Evolutionary conservation across 352 stramenopile genomes (phyloP), one percentile per base, ranked within the genome.

Genomic region (Elongisporangium prolatum): DNA sequence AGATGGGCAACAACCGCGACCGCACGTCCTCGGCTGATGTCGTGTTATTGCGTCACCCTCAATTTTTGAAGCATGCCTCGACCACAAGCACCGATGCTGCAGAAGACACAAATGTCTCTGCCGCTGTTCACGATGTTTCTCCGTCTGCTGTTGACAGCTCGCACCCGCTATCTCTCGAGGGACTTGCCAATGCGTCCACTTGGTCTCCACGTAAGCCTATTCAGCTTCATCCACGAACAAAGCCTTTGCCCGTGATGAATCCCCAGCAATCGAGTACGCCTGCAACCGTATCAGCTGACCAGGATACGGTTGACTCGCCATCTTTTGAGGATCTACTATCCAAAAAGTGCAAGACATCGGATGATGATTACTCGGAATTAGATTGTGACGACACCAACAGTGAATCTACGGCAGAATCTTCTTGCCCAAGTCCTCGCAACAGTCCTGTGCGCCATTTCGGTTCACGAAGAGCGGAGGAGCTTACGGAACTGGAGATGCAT

Each of bases 381-480:
- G 79, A 91, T 48, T 86, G 69, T 22, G 82, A 91, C 44, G 81
- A 89, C 48, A 89, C 79, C 4, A 86, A 84, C 57, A 91, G 82
- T 20, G 82, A 89, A 44, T 89, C 79, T 18, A 89, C 79, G 1
- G 75, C 76, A 0, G 82, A 89, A 38, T 91, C 82, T 17, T 91
- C 82, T 54, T 91, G 77, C 21, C 67, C 78, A 10, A 91, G 82
- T 68, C 82, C 79, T 50, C 79, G 72, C 1, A 77, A 85, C 52
- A 75, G 61, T 34, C 67, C 74, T 6, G 44, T 75, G 0, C 34
- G 34, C 4, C 34, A 44, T 44, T 44, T 44, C 11, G 9, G 10
- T 17, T 44, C 34, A 13, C 34, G 34, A 3, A 44, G 34, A 44
- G 17, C 34, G 34, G 34, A 44, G 10, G 34, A 44, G 14, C 17